These are phyloP conservation scores for Leptographium lundbergii DNA, from an alignment of 2,329 filamentous ascomycete species.

Conservation along the genomic window DNA sequence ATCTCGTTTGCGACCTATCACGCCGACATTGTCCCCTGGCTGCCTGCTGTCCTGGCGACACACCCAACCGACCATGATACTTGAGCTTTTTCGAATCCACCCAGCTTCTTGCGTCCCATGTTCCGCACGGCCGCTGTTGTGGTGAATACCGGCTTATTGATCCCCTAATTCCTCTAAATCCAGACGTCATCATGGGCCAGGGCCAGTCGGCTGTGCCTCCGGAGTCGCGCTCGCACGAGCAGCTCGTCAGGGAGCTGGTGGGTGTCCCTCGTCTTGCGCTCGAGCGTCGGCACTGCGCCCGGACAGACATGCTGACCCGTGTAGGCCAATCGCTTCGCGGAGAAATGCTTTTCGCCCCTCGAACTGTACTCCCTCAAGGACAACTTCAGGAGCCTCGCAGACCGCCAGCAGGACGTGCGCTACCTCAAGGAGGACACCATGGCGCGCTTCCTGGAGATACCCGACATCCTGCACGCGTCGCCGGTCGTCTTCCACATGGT, in stretches of 20 bases:
- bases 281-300: too few species aligned
- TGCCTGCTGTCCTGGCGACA: neutral
- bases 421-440: slow-evolving; percentile 62
- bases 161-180: neutral
- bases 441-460: slow-evolving; percentile 59
- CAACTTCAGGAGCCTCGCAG: slow-evolving; percentile 58
- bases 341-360: slow-evolving; percentile 57
- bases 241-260: slow-evolving; percentile 39
- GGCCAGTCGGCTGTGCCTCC: slow-evolving; percentile 32
- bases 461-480: slow-evolving; percentile 54
- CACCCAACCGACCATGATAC: neutral
- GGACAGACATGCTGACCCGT: neutral
- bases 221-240: slow-evolving; percentile 34
- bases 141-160: neutral
- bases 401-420: slow-evolving; percentile 45
- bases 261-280: slow-evolving; percentile 10
- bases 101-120: neutral
- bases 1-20: neutral
- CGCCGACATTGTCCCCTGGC: neutral
- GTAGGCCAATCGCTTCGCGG: slow-evolving; percentile 51
- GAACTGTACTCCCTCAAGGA: slow-evolving; percentile 64
- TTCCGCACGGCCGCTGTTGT: neutral
- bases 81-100: neutral
- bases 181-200: slow-evolving; percentile 33
- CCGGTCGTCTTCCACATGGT: slow-evolving; percentile 60